These are phyloP conservation scores for Choricystis sp. DNA, from an alignment of 139 green algal genomes.

Conservation along the genomic window DNA sequence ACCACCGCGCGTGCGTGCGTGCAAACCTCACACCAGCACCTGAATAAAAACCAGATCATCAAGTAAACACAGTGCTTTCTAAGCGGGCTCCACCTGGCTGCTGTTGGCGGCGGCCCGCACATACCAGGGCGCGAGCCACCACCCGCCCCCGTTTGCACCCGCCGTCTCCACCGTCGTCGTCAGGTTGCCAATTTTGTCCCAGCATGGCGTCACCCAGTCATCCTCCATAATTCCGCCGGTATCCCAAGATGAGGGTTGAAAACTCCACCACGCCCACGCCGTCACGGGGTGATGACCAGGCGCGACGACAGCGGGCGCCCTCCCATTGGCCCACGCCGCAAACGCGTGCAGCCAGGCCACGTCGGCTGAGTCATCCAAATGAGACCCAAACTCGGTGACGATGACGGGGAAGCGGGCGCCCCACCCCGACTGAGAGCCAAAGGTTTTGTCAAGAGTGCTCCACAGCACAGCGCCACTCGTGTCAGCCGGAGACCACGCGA, in stretches of 20 bases:
- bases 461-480: neutral
- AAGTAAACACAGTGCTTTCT: too few species aligned
- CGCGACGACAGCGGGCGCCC: too few species aligned
- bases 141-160: neutral
- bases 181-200: constrained; percentile 2
- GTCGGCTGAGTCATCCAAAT: neutral
- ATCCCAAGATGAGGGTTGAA: constrained; percentile 1
- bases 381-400: neutral
- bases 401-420: neutral
- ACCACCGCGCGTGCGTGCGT: too few species aligned
- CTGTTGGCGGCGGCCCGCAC: too few species aligned
- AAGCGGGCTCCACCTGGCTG: too few species aligned
- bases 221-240: constrained; percentile 6
- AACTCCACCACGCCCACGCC: constrained; percentile 1
- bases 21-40: too few species aligned
- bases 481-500: neutral
- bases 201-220: neutral
- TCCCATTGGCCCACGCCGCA: neutral
- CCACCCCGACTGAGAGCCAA: neutral
- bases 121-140: neutral
- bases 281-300: neutral
- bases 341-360: neutral
- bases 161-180: neutral
- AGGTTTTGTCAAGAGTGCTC: neutral
- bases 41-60: too few species aligned